Conservation (phyloP, 805 yeast genomes). For the Ogataea pilisensis region DNA sequence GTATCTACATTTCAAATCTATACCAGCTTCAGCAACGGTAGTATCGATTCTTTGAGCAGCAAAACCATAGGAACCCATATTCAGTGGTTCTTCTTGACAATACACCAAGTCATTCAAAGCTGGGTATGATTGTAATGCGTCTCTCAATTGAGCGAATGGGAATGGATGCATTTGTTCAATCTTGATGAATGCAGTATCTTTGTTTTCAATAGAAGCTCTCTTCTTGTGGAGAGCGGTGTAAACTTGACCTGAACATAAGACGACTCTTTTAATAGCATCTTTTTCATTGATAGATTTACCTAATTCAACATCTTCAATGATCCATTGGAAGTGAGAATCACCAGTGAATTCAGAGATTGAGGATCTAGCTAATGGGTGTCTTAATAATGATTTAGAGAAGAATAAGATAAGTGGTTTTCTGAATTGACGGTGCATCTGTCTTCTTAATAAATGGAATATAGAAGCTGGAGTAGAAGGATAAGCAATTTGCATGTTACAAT, state of each 20-base stretch:
- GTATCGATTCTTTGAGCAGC: conserved; percentile 82
- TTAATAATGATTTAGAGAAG: conserved; percentile 89
- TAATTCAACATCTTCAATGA: conserved; percentile 86
- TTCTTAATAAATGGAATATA: conserved; percentile 92
- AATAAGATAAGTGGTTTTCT: conserved; percentile 84
- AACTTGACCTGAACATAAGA: conserved; percentile 89
- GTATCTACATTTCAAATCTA: conserved; percentile 61
- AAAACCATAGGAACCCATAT: conserved; percentile 87
- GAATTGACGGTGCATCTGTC: conserved; percentile 99
- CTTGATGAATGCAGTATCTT: conserved; percentile 81
- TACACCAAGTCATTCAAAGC: conserved; percentile 83
- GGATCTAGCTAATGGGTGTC: conserved; percentile 98
- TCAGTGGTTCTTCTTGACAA: conserved; percentile 99
- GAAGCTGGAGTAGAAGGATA: conserved; percentile 98
- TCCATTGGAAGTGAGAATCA: conserved; percentile 91
- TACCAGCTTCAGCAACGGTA: conserved; percentile 68
- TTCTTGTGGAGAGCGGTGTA: conserved; percentile 87
- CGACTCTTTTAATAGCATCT: conserved; percentile 83
- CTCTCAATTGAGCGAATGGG: conserved; percentile 95
- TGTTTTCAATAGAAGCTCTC: conserved; percentile 73
- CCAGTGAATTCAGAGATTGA: conserved; percentile 78
- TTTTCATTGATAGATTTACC: conserved; percentile 72
- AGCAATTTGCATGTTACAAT: conserved; percentile 95
- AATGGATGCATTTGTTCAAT: conserved; percentile 97
- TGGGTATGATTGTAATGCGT: conserved; percentile 74